phyloP scores from a whole-genome alignment of 2,329 filamentous ascomycete genomes.

The Clonostachys rosea region DNA sequence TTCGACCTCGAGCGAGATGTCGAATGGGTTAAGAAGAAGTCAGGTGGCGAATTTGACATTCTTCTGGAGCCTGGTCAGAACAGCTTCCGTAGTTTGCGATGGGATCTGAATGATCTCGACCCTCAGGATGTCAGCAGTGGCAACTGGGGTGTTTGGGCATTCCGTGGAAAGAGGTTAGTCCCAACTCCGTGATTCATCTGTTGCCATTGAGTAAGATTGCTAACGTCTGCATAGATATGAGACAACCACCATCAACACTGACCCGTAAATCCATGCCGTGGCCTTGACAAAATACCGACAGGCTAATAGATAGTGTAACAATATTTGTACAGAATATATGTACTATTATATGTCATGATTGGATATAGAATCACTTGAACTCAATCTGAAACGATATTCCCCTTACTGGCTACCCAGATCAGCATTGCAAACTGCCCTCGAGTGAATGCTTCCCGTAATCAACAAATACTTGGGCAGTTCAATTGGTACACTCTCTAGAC shows the following conservation, averaged over 20 bases:
- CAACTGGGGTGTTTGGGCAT: constrained; percentile 97
- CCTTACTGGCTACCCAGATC: no score
- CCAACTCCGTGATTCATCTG: not conserved
- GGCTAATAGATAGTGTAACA: no score
- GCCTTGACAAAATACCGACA: not conserved
- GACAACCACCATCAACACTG: constrained; percentile 47
- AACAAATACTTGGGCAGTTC: no score
- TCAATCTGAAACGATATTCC: no score
- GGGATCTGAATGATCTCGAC: constrained; percentile 95
- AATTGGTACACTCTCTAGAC: no score
- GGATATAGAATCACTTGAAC: no score
- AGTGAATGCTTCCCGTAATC: no score
- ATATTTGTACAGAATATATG: no score
- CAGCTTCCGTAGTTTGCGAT: constrained; percentile 84
- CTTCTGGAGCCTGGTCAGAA: constrained; percentile 92
- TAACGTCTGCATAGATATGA: constrained; percentile 50
- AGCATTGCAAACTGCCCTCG: no score
- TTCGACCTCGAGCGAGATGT: constrained; percentile 93
- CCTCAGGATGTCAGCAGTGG: constrained; percentile 91
- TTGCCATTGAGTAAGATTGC: constrained; percentile 5
- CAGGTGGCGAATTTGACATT: constrained; percentile 85
- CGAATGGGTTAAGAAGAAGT: constrained; percentile 81
- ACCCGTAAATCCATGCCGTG: not conserved
- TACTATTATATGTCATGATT: no score
- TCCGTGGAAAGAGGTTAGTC: constrained; percentile 88